Percentiles rank a stretch among this genome's conserved stretches.
These are phyloP conservation scores for Cryomyces antarcticus DNA, from an alignment of 495 filamentous ascomycete species.

Conservation along the genomic window DNA sequence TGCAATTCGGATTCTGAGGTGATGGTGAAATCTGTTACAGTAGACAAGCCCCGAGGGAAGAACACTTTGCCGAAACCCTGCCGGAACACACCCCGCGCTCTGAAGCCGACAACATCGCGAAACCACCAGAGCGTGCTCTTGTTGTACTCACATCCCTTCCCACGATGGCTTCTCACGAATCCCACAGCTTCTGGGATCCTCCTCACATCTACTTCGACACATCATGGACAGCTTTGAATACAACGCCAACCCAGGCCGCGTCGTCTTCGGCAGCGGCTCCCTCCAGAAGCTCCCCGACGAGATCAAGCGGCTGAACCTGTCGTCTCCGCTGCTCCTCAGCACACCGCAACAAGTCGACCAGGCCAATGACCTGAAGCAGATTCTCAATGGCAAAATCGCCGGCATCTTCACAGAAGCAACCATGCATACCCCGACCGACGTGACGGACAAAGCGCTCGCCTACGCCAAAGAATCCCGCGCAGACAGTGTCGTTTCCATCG, in stretches of 20 bases:
- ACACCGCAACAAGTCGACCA: slow-evolving; percentile 35
- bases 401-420: slow-evolving; percentile 42
- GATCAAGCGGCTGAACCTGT: slow-evolving; percentile 31
- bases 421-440: slow-evolving; percentile 46
- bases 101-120: too few relatives aligned
- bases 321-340: slow-evolving; percentile 36
- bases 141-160: too few relatives aligned
- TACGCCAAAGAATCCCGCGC: slow-evolving; percentile 28
- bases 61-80: too few relatives aligned
- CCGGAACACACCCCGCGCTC: too few relatives aligned
- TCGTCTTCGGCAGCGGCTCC: slow-evolving; percentile 43
- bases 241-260: slow-evolving; percentile 34
- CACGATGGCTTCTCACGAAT: too few relatives aligned
- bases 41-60: too few relatives aligned
- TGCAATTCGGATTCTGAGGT: too few relatives aligned
- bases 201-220: background rate
- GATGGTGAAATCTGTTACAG: too few relatives aligned
- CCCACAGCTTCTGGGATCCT: too few relatives aligned
- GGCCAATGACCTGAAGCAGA: slow-evolving; percentile 26
- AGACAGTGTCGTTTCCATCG: slow-evolving; percentile 24
- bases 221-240: slow-evolving; percentile 44
- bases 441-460: slow-evolving; percentile 39
- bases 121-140: too few relatives aligned
- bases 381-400: slow-evolving; percentile 30
- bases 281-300: slow-evolving; percentile 39